phyloP scores from a whole-genome alignment of 2,329 filamentous ascomycete genomes.

The Colletotrichum godetiae region DNA sequence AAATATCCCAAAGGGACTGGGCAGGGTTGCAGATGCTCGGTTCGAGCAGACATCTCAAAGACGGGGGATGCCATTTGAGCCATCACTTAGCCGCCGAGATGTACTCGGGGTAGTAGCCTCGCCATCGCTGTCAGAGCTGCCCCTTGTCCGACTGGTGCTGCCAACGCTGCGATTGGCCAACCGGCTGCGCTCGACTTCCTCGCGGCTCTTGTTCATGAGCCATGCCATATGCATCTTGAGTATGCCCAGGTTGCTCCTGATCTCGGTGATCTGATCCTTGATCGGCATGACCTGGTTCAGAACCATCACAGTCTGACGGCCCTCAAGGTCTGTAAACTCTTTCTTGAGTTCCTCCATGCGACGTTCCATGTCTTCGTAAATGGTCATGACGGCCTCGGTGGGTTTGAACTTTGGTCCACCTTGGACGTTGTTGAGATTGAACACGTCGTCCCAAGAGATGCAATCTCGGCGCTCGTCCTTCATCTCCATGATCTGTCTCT shows the following conservation, averaged over 20 bases:
- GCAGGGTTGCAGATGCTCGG: neutral
- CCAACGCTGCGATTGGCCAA: conserved; percentile 38
- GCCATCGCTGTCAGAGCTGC: conserved; percentile 40
- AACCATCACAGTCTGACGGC: conserved; percentile 69
- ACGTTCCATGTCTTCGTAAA: conserved; percentile 38
- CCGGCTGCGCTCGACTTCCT: conserved; percentile 52
- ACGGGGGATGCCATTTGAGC: conserved; percentile 48
- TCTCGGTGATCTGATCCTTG: conserved; percentile 71
- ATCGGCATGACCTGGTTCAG: conserved; percentile 72
- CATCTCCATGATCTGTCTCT: conserved; percentile 48
- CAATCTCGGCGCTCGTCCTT: conserved; percentile 38
- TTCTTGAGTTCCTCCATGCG: conserved; percentile 67
- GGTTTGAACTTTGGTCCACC: conserved; percentile 33
- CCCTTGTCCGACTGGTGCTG: conserved; percentile 40
- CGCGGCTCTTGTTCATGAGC: conserved; percentile 64
- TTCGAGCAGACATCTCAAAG: conserved; percentile 38
- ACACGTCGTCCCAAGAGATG: conserved; percentile 34
- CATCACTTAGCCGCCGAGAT: conserved; percentile 44
- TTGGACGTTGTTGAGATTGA: conserved; percentile 26
- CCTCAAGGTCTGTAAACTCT: conserved; percentile 68
- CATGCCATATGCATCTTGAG: conserved; percentile 70
- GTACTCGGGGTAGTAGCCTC: conserved; percentile 35
- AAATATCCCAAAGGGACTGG: neutral
- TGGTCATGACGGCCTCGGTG: conserved; percentile 37
- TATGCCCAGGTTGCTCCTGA: conserved; percentile 67